Conservation (phyloP, 495 filamentous ascomycete genomes). For the Parathielavia hyrcaniae region DNA sequence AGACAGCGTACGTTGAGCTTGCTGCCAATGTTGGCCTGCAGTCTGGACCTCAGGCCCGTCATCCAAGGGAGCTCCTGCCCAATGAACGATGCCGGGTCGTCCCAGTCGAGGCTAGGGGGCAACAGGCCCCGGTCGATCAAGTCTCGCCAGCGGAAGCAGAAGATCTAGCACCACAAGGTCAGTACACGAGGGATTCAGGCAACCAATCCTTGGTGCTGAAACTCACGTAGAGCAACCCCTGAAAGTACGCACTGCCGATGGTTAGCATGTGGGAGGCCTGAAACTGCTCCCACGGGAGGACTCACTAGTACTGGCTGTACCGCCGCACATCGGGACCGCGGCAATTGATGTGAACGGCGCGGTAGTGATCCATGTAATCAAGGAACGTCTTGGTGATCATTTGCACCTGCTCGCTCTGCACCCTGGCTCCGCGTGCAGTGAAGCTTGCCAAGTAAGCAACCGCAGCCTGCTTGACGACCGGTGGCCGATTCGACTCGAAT, state of each 20-base stretch:
- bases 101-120: conserved; percentile 44
- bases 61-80: conserved; percentile 67
- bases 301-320: conserved; percentile 72
- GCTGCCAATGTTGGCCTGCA: conserved; percentile 70
- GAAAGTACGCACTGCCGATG: conserved; percentile 16
- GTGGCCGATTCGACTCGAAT: conserved; percentile 51
- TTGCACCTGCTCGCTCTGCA: conserved; percentile 66
- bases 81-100: conserved; percentile 50
- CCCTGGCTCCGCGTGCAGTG: conserved; percentile 76
- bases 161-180: conserved; percentile 53
- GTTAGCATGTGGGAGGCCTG: neutral
- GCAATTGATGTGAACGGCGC: conserved; percentile 58
- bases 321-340: conserved; percentile 76
- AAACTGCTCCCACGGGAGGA: neutral
- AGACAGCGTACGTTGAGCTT: conserved; percentile 59
- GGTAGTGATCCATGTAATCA: conserved; percentile 57
- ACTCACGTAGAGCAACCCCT: conserved; percentile 27
- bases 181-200: neutral
- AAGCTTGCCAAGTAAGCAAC: conserved; percentile 84
- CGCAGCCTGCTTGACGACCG: conserved; percentile 69
- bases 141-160: conserved; percentile 97
- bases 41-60: conserved; percentile 59
- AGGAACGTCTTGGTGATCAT: conserved; percentile 71
- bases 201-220: conserved; percentile 37
- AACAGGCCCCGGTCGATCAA: conserved; percentile 52